These are phyloP conservation scores for Geotrichum reessii DNA, from an alignment of 1,139 yeast species.

Conservation along the genomic window DNA sequence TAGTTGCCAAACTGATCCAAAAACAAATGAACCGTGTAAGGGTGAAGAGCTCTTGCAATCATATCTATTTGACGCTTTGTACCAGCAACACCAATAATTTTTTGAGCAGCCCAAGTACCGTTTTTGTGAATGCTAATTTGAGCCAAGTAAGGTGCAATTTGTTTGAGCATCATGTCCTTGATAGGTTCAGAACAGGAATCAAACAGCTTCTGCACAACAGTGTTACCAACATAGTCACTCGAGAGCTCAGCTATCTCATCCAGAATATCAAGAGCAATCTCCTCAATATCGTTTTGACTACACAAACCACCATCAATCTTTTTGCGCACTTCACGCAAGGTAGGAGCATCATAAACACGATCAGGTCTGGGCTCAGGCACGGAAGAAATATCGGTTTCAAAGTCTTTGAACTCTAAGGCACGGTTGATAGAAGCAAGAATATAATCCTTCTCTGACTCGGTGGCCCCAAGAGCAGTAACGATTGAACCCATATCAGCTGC, in stretches of 20 bases:
- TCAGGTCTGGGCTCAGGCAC: conserved; percentile 36
- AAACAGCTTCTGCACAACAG: conserved; percentile 88
- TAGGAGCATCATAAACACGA: conserved; percentile 82
- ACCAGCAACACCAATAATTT: conserved; percentile 72
- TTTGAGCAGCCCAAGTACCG: conserved; percentile 99
- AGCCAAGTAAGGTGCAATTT: conserved; percentile 73
- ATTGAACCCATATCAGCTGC: conserved; percentile 28
- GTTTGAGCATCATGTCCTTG: conserved; percentile 75
- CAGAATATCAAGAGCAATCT: conserved; percentile 75
- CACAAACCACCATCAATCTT: conserved; percentile 43
- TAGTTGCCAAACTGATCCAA: conserved; percentile 96
- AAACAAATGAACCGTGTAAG: conserved; percentile 78
- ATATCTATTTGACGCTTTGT: conserved; percentile 63
- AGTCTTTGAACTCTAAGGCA: conserved; percentile 29
- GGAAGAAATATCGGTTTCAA: conserved; percentile 29
- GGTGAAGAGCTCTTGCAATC: conserved; percentile 66
- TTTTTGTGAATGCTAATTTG: conserved; percentile 94
- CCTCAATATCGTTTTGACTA: conserved; percentile 61
- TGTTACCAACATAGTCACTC: conserved; percentile 90
- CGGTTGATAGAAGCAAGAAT: conserved; percentile 27
- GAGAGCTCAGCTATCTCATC: conserved; percentile 87
- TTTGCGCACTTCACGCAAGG: conserved; percentile 54
- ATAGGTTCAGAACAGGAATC: conserved; percentile 64
- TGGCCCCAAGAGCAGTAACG: conserved; percentile 35
- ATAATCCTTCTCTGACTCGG: conserved; percentile 25